Base-by-base conservation (phyloP, 1,139 yeast species). In the Zygosaccharomyces sapae region DNA sequence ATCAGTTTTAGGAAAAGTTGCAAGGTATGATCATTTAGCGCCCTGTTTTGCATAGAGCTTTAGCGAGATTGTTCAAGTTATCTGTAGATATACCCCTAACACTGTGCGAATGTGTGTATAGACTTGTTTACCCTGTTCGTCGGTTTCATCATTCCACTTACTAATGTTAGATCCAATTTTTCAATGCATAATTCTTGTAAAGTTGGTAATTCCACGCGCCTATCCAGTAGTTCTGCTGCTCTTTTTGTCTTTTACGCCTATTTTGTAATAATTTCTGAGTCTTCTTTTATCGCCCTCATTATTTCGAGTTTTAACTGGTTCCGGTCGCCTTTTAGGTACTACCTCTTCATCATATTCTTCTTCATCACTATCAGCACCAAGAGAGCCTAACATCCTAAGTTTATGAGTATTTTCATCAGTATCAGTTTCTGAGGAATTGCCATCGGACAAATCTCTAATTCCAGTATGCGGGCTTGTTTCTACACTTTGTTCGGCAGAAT, bases 181-280 rank as follows among this genome's bases (percentile, higher is more conserved):
- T 73, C 70, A 52, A 92, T 85, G 61, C 97, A 87, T 31, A 85
- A 64, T 56, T 89, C 96, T 63, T 89, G 97, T 38, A 92, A 70
- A 3, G 95, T 86, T 2, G 89, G 69, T 44, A 70, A 72, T 25
- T 77, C 80, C 22, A 78, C 80, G 46, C 81, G 75, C 59, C 81
- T 77, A 58, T 92, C 90, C 47, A 92, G 72, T 41, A 92, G 71
- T 2, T 96, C 95, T 50, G 83, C 86, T 0, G 97, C 97, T 33
- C 85, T 72, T 67, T 79, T 70, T 84, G 86, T 50, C 95, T 76
- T 59, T 78, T 77, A 61, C 82, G 83, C 46, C 95, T 73, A 10
- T 88, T 86, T 49, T 77, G 77, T 6, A 59, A 33, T 25, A 79
- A 44, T 47, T 77, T 83, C 16, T 13, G 34, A 7, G 34, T 31